Conservation (phyloP, 495 filamentous ascomycete species). For the Podospora appendiculata region DNA sequence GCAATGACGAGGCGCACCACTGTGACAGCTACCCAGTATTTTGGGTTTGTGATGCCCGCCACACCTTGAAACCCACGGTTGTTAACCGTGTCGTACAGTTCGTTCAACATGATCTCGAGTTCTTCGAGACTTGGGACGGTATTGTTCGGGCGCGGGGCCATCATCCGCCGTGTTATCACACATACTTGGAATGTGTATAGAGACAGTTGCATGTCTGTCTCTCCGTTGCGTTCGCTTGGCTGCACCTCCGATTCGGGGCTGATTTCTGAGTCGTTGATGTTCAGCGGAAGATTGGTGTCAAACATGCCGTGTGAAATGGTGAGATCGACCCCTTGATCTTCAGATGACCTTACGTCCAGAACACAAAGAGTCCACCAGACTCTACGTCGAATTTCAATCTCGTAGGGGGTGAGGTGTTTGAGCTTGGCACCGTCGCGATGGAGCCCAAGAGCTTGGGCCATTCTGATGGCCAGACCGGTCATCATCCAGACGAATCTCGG, state of each 20-base stretch:
- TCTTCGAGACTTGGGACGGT: conserved; percentile 15
- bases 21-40: conserved; percentile 62
- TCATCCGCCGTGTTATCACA: conserved; percentile 32
- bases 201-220: conserved; percentile 27
- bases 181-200: conserved; percentile 22
- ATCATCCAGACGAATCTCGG: conserved; percentile 48
- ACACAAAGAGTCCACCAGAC: conserved; percentile 39
- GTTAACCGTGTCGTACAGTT: conserved; percentile 37
- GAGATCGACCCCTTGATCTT: conserved; percentile 36
- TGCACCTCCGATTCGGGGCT: conserved; percentile 21
- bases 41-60: conserved; percentile 44
- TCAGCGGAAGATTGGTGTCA: conserved; percentile 34
- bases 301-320: conserved; percentile 27
- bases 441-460: conserved; percentile 42
- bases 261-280: conserved; percentile 41
- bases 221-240: conserved; percentile 21
- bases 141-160: conserved; percentile 12
- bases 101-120: conserved; percentile 53
- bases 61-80: not conserved
- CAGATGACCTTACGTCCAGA: conserved; percentile 29
- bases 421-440: conserved; percentile 37
- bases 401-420: conserved; percentile 36
- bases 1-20: conserved; percentile 56
- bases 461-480: conserved; percentile 41
- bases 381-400: conserved; percentile 40